Evolutionary conservation across 129 eudicot genomes (phyloP).

Genomic region (Artemisia argyi): DNA sequence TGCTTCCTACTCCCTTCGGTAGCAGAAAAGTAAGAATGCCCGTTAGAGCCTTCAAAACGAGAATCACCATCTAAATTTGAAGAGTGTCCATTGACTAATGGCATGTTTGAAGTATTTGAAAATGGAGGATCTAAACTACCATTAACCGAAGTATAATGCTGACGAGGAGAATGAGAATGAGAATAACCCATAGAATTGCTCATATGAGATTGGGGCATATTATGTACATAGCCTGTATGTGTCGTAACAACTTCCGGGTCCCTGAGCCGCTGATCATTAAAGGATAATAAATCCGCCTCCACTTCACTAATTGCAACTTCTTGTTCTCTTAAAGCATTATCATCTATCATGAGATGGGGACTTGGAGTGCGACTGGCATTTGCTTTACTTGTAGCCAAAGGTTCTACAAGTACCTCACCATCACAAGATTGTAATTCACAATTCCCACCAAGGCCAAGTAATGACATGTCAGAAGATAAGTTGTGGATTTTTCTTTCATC

Average conservation of each 20-base stretch:
- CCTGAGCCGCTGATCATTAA: slow-evolving; percentile 61
- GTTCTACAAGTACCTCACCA: slow-evolving; percentile 39
- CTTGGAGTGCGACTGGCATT: slow-evolving; percentile 8
- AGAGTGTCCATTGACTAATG: slow-evolving; percentile 36
- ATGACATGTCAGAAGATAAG: slow-evolving; percentile 47
- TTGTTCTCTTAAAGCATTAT: slow-evolving; percentile 27
- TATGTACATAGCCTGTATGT: slow-evolving; percentile 35
- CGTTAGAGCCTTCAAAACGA: slow-evolving; percentile 21
- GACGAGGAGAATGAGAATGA: slow-evolving; percentile 28
- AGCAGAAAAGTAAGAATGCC: slow-evolving; percentile 36
- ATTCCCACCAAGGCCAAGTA: slow-evolving; percentile 35
- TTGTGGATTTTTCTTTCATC: slow-evolving; percentile 34
- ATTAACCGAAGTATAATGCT: slow-evolving; percentile 20
- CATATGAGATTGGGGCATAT: slow-evolving; percentile 40
- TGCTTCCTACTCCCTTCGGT: slow-evolving; percentile 36
- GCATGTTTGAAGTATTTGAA: slow-evolving; percentile 17
- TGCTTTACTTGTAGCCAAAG: slow-evolving; percentile 26
- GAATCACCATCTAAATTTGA: slow-evolving; percentile 29
- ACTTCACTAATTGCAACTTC: slow-evolving; percentile 40
- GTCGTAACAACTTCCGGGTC: slow-evolving; percentile 65
- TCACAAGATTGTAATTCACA: slow-evolving; percentile 34
- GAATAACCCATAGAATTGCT: slow-evolving; percentile 33
- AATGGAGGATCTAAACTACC: slow-evolving; percentile 33
- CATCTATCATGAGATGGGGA: slow-evolving; percentile 19
- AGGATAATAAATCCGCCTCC: slow-evolving; percentile 65